phyloP scores from a whole-genome alignment of 2,329 filamentous ascomycete species.

The Stromatinia cepivora region DNA sequence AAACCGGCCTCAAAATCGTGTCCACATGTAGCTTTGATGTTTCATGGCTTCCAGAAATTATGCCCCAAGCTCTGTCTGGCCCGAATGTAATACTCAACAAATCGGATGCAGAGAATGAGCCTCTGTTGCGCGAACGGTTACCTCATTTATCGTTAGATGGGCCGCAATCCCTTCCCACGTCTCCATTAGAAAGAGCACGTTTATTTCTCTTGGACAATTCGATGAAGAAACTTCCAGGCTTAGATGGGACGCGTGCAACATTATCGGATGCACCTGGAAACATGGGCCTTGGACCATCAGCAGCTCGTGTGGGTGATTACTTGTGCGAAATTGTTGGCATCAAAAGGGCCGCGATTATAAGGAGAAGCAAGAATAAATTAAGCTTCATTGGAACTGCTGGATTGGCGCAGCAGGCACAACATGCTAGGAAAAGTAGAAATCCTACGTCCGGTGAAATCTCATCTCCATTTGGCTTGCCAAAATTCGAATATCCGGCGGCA shows the following conservation, averaged over 20 bases:
- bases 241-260: neutral
- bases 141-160: neutral
- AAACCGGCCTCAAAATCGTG: neutral
- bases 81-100: neutral
- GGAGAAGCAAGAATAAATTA: neutral
- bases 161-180: neutral
- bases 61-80: neutral
- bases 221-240: no score
- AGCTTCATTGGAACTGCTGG: slow-evolving; percentile 15
- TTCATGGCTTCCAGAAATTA: neutral
- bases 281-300: neutral
- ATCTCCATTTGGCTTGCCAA: neutral
- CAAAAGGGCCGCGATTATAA: neutral
- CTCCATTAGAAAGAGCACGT: neutral
- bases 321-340: neutral
- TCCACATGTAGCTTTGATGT: slow-evolving; percentile 4
- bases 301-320: neutral
- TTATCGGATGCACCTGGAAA: neutral
- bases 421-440: neutral
- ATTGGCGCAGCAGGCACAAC: neutral
- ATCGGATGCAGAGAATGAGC: neutral
- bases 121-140: neutral
- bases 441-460: neutral
- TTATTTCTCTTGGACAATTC: neutral
- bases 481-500: neutral